Evolutionary conservation across 441 rosid species (phyloP).

Genomic region (Adansonia gregorii): DNA sequence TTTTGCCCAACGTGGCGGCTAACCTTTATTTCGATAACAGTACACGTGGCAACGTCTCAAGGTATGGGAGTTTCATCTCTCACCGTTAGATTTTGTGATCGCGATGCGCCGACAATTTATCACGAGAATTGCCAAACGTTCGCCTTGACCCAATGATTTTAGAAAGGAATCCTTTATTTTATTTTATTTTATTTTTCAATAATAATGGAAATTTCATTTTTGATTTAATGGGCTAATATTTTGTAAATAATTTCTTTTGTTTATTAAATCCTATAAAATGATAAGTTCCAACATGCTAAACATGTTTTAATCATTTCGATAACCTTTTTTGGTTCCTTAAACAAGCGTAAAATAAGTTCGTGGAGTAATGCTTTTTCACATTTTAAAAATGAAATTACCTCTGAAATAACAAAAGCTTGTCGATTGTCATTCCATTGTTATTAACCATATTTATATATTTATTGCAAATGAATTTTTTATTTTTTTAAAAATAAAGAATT

Average conservation of each 20-base stretch:
- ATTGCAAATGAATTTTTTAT: background rate
- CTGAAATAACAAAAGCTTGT: background rate
- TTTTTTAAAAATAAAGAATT: too few species aligned
- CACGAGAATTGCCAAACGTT: constrained; percentile 35
- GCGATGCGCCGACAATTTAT: constrained; percentile 59
- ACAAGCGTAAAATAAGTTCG: background rate
- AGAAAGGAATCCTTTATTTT: too few species aligned
- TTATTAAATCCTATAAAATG: too few species aligned
- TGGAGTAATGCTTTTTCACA: background rate
- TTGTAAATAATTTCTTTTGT: too few species aligned
- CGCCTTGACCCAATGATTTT: background rate
- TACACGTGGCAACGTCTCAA: constrained; percentile 18
- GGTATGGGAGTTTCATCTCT: background rate
- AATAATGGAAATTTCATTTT: background rate
- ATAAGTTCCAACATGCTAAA: too few species aligned
- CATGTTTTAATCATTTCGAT: background rate
- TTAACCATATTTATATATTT: background rate
- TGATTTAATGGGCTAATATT: too few species aligned
- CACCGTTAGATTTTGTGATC: constrained; percentile 26
- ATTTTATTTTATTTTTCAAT: background rate
- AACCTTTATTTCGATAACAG: background rate
- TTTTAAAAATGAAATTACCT: background rate
- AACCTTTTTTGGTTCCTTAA: background rate
- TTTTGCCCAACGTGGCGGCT: constrained; percentile 33
- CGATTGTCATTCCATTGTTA: background rate